phyloP scores from a whole-genome alignment of 768 basidiomycete genomes.

The Phanerodontia chrysosporium region DNA sequence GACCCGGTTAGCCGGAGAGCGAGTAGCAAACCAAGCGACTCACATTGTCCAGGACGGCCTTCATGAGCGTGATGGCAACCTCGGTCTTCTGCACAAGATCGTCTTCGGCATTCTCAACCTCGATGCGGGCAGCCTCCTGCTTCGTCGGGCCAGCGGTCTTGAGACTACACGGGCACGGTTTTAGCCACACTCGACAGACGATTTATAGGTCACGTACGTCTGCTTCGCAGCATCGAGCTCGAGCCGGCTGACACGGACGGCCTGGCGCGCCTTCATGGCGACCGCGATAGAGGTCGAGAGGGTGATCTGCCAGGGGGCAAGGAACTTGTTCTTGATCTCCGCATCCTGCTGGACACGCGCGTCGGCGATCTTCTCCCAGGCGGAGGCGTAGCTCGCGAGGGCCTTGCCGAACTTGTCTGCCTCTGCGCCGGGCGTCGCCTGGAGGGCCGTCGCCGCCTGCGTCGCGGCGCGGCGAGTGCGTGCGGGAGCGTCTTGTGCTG shows the following conservation, averaged over 20 bases:
- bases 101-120: constrained; percentile 92
- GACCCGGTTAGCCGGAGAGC: constrained; percentile 1
- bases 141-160: constrained; percentile 71
- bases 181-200: too few species aligned
- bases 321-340: constrained; percentile 59
- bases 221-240: constrained; percentile 92
- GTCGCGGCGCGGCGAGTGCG: constrained; percentile 81
- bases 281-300: constrained; percentile 78
- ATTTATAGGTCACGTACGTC: too few species aligned
- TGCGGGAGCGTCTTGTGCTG: constrained; percentile 98
- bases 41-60: constrained; percentile 97
- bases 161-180: constrained; percentile 49
- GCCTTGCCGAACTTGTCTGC: constrained; percentile 73
- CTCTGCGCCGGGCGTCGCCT: constrained; percentile 38
- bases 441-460: constrained; percentile 46
- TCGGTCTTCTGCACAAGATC: constrained; percentile 98
- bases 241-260: constrained; percentile 72
- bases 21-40: constrained; percentile 26
- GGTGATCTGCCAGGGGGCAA: constrained; percentile 86
- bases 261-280: constrained; percentile 89
- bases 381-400: constrained; percentile 71
- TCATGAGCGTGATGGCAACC: constrained; percentile 94
- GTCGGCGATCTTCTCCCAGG: constrained; percentile 78
- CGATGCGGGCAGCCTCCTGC: constrained; percentile 90
- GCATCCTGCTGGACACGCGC: constrained; percentile 81